Percentiles rank a stretch among this genome's conserved stretches.
phyloP scores from a whole-genome alignment of 805 yeast species.

The Yamadazyma endophytica region DNA sequence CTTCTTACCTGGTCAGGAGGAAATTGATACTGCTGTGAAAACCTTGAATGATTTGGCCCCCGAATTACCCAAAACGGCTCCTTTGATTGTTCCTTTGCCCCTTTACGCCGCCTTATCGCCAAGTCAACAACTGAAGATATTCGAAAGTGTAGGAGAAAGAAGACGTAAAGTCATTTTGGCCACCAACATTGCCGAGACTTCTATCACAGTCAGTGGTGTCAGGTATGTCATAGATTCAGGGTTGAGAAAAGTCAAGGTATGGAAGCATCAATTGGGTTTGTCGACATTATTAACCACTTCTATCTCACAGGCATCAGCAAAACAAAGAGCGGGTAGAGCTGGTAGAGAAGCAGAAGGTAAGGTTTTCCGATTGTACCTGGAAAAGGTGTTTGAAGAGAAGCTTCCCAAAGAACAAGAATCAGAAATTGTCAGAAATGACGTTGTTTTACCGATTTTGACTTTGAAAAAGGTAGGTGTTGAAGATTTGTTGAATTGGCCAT shows the following conservation, averaged over 20 bases:
- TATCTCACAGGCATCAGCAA: conserved; percentile 84
- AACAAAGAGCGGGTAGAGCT: conserved; percentile 59
- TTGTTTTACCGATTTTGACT: conserved; percentile 79
- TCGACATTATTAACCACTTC: conserved; percentile 93
- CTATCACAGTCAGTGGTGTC: conserved; percentile 93
- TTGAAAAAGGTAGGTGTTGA: conserved; percentile 79
- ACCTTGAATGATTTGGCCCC: conserved; percentile 59
- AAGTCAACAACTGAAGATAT: conserved; percentile 75
- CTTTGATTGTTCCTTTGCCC: conserved; percentile 72
- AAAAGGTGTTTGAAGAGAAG: conserved; percentile 52
- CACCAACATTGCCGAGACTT: conserved; percentile 97
- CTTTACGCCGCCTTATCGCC: conserved; percentile 94
- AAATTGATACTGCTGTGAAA: conserved; percentile 79
- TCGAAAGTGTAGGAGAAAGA: conserved; percentile 56
- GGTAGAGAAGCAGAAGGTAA: conserved; percentile 94
- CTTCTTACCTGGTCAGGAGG: conserved; percentile 95
- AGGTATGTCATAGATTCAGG: conserved; percentile 93
- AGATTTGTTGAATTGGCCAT: conserved; percentile 81
- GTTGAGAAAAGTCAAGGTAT: conserved; percentile 84
- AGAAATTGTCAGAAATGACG: conserved; percentile 83
- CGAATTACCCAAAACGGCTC: conserved; percentile 68
- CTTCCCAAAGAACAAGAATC: conserved; percentile 84
- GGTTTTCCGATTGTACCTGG: conserved; percentile 79
- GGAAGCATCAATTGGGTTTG: conserved; percentile 89
- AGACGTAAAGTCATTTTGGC: conserved; percentile 84